These are phyloP conservation scores for Erodium chrysanthum DNA, from an alignment of 441 rosid species.

Conservation along the genomic window DNA sequence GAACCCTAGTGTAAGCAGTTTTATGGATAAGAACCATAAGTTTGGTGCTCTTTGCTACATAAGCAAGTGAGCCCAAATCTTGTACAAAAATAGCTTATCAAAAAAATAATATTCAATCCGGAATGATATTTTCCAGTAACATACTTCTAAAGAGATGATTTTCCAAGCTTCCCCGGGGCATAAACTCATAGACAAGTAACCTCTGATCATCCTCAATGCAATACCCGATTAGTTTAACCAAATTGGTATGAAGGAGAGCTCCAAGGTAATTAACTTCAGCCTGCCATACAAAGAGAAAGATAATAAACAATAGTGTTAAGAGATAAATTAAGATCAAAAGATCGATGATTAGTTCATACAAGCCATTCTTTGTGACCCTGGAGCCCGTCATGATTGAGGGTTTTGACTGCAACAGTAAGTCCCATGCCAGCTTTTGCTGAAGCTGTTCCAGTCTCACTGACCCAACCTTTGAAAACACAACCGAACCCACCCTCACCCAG, in stretches of 20 bases:
- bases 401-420: slow-evolving; percentile 43
- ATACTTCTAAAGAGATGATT: slow-evolving; percentile 30
- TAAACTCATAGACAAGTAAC: slow-evolving; percentile 5
- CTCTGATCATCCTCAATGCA: slow-evolving; percentile 31
- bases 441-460: slow-evolving; percentile 40
- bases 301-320: neutral
- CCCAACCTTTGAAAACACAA: slow-evolving; percentile 23
- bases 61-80: too few relatives aligned
- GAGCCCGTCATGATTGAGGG: slow-evolving; percentile 43
- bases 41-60: too few relatives aligned
- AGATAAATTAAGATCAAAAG: neutral
- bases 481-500: slow-evolving; percentile 50
- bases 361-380: slow-evolving; percentile 51
- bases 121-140: slow-evolving; percentile 6
- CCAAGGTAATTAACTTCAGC: slow-evolving; percentile 29
- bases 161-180: slow-evolving; percentile 33
- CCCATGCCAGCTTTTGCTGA: slow-evolving; percentile 48
- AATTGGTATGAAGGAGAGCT: slow-evolving; percentile 24
- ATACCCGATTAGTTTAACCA: slow-evolving; percentile 28
- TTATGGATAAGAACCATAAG: too few relatives aligned
- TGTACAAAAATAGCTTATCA: too few relatives aligned
- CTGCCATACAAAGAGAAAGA: slow-evolving; percentile 14
- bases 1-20: too few relatives aligned
- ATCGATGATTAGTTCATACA: slow-evolving; percentile 16
- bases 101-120: too few relatives aligned